Evolutionary conservation across 495 filamentous ascomycete genomes (phyloP), one percentile per base, ranked within the genome.

Genomic region (Talaromyces ruber): DNA sequence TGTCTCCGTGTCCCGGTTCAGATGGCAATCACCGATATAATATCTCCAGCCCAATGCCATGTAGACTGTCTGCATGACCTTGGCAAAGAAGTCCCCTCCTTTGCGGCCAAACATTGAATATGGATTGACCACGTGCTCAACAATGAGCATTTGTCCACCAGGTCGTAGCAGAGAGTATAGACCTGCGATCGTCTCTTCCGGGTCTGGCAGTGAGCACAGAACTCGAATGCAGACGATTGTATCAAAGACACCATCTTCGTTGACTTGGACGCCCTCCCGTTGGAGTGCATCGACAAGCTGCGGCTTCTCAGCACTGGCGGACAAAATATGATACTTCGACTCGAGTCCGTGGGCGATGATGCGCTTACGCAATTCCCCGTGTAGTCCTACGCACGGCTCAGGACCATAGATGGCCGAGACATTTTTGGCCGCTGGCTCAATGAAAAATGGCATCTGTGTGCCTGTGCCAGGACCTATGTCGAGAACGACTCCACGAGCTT

Each of bases 211-310:
- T 57, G 83, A 86, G 72, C 89, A 93, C 4, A 93, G 76, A 54
- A 89, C 90, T 9, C 88, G 81, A 51, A 90, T 75, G 14, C 84
- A 84, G 52, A 91, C 76, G 39, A 92, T 83, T 39, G 83, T 86
- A 66, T 93, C 89, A 28, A 90, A 82, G 24, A 79, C 76, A 0
- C 70, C 84, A n/a, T 66, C 71, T 43, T 71, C 21, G 30, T 51
- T 58, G 1, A 67, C 52, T 4, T 63, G 58, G 0, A 90, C 73
- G 4, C 72, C 76, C 4, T 78, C 75, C 16, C 70, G 69, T 63
- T 72, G 69, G 2, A 81, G 66, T 0, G 68, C 71, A 4, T 67
- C 63, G 5, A 71, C 51, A n/a, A 77, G 69, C 9, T 74, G 77
- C 2, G 80, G 59, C 21, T 84, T 78, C 62, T 86, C 81, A 16